Evolutionary conservation across 164 flowering plant species (phyloP).

Genomic region (Macadamia tetraphylla): DNA sequence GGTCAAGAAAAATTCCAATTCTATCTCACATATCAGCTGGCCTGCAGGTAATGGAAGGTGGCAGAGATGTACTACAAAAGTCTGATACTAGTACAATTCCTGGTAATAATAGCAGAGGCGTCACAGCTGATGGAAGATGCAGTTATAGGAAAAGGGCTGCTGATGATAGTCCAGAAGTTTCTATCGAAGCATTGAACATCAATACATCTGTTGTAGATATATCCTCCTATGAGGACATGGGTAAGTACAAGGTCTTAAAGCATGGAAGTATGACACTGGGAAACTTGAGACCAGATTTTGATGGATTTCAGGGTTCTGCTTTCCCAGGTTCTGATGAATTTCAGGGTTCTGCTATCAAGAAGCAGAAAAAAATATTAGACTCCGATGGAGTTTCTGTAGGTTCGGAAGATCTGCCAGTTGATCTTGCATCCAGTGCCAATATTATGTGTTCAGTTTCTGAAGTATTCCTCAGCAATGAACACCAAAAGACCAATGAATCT

Average conservation of each 20-base stretch:
- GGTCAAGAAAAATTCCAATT: neutral
- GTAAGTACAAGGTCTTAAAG: constrained; percentile 20
- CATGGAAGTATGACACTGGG: constrained; percentile 10
- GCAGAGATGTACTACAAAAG: constrained; percentile 24
- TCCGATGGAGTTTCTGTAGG: constrained; percentile 9
- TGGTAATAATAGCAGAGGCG: constrained; percentile 7
- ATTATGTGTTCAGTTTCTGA: constrained; percentile 6
- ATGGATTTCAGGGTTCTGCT: constrained; percentile 14
- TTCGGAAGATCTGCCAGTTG: constrained; percentile 6
- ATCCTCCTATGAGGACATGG: constrained; percentile 18
- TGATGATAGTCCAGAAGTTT: constrained; percentile 15
- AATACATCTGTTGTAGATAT: neutral
- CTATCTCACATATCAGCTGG: constrained; percentile 7
- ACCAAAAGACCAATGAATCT: constrained; percentile 16
- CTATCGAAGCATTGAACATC: constrained; percentile 13
- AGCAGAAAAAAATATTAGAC: constrained; percentile 21
- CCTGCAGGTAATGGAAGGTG: constrained; percentile 33
- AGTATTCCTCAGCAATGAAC: constrained; percentile 12
- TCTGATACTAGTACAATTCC: constrained; percentile 14
- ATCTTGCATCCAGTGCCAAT: constrained; percentile 2
- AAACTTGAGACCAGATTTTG: constrained; percentile 9
- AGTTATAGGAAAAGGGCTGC: constrained; percentile 12
- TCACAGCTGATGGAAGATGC: constrained; percentile 19
- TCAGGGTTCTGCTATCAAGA: constrained; percentile 17
- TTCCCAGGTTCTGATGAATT: constrained; percentile 14